These are phyloP conservation scores for Acanthochlamys bracteata DNA, from an alignment of 106 monocot species.

Conservation along the genomic window DNA sequence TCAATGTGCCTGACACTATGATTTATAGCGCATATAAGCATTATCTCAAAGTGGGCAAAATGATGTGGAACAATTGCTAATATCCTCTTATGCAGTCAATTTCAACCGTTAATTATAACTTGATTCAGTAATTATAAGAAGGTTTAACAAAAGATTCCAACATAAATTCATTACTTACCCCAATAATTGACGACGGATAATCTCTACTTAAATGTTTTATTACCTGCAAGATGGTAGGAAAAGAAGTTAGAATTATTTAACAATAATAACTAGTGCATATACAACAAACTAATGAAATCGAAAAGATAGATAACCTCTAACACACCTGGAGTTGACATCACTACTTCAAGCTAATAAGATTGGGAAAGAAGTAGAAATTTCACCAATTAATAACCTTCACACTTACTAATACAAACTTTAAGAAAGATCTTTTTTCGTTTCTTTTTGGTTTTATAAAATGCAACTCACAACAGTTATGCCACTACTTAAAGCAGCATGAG, in stretches of 20 bases:
- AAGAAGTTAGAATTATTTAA: not conserved
- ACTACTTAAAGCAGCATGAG: constrained; percentile 62
- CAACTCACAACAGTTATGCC: constrained; percentile 74
- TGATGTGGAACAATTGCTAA: too few relatives aligned
- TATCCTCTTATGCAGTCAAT: too few relatives aligned
- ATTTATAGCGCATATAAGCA: too few relatives aligned
- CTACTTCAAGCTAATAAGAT: constrained; percentile 71
- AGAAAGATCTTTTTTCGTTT: not conserved
- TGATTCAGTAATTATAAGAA: too few relatives aligned
- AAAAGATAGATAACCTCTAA: constrained; percentile 54
- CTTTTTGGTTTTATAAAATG: too few relatives aligned
- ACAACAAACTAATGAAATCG: not conserved
- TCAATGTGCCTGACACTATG: too few relatives aligned
- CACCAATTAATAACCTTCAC: too few relatives aligned
- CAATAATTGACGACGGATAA: constrained; percentile 49
- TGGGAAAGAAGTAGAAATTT: constrained; percentile 3
- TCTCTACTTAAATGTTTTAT: constrained; percentile 34
- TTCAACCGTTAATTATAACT: too few relatives aligned
- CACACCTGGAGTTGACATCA: constrained; percentile 77
- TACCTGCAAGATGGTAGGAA: constrained; percentile 27
- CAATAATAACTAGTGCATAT: too few relatives aligned
- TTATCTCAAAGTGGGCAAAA: too few relatives aligned
- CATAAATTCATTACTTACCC: constrained; percentile 48
- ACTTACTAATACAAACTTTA: too few relatives aligned
- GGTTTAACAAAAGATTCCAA: too few relatives aligned